A percentile compares a stretch with the other conserved stretches of the same genome.
Evolutionary conservation across 176 grass and related monocot genomes (phyloP).

Genomic region (Luzula sylvatica): DNA sequence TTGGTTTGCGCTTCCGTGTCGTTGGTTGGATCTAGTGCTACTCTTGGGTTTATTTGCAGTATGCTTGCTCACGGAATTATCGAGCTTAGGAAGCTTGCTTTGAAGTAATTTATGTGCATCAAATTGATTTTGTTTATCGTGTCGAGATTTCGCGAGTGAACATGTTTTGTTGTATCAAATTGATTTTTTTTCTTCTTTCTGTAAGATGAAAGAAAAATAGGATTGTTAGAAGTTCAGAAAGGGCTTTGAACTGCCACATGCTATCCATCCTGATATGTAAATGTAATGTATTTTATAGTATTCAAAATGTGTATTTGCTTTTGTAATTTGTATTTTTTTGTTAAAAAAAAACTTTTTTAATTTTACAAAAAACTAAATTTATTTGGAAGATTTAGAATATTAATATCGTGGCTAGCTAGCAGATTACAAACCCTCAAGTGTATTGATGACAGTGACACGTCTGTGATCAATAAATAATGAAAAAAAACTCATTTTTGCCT

Average conservation of each 20-base stretch:
- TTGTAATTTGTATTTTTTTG: no score
- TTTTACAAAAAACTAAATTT: no score
- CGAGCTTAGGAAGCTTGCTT: conserved; percentile 27
- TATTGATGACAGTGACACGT: no score
- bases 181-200: background rate
- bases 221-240: conserved; percentile 20
- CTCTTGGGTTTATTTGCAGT: conserved; percentile 64
- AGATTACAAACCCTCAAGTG: no score
- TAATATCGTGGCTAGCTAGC: no score
- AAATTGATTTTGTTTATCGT: conserved; percentile 8
- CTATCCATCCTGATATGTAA: no score
- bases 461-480: no score
- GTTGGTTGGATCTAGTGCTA: conserved; percentile 73
- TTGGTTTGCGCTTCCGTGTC: conserved; percentile 60
- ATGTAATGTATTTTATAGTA: no score
- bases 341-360: no score
- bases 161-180: background rate
- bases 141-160: background rate
- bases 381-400: no score
- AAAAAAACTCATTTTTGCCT: no score
- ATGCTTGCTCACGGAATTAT: conserved; percentile 43
- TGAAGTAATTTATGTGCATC: conserved; percentile 15
- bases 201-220: background rate
- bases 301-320: no score
- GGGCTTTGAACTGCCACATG: conserved; percentile 14